Conservation (phyloP, 202 grass and related monocot genomes). For the Panicum virgatum region DNA sequence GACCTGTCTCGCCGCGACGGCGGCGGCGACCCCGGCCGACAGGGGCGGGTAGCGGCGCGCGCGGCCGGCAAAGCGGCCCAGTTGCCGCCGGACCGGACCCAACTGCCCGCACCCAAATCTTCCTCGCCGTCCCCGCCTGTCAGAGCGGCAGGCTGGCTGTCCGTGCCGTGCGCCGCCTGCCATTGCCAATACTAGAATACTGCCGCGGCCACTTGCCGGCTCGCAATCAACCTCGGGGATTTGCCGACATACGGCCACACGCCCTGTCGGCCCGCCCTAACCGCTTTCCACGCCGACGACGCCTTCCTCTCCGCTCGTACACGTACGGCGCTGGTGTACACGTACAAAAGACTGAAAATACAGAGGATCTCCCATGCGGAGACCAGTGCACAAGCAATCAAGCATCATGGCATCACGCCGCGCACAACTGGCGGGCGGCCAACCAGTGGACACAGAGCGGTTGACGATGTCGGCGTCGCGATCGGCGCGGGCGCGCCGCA, state of each 20-base stretch:
- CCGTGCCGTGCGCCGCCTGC: constrained; percentile 3
- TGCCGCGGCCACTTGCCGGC: background rate
- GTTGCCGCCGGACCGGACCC: too few relatives aligned
- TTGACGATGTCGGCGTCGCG: constrained; percentile 34
- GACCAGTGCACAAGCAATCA: too few relatives aligned
- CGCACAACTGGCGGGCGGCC: too few relatives aligned
- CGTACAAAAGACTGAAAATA: background rate
- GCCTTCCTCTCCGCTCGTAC: background rate
- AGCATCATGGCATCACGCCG: too few relatives aligned
- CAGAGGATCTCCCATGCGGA: background rate
- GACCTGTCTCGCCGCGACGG: background rate
- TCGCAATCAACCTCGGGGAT: background rate
- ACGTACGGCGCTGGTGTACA: background rate
- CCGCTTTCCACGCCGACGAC: background rate
- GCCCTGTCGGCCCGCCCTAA: constrained; percentile 26
- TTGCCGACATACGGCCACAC: constrained; percentile 47
- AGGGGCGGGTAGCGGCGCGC: background rate
- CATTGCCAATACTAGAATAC: background rate
- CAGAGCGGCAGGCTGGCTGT: background rate
- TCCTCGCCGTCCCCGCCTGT: background rate
- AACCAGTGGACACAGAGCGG: background rate
- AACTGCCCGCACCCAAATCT: background rate
- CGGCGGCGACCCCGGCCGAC: constrained; percentile 4
- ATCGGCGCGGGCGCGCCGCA: background rate
- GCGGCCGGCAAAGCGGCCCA: too few relatives aligned